phyloP scores from a whole-genome alignment of 495 filamentous ascomycete species.

The Acidiella bohemica region DNA sequence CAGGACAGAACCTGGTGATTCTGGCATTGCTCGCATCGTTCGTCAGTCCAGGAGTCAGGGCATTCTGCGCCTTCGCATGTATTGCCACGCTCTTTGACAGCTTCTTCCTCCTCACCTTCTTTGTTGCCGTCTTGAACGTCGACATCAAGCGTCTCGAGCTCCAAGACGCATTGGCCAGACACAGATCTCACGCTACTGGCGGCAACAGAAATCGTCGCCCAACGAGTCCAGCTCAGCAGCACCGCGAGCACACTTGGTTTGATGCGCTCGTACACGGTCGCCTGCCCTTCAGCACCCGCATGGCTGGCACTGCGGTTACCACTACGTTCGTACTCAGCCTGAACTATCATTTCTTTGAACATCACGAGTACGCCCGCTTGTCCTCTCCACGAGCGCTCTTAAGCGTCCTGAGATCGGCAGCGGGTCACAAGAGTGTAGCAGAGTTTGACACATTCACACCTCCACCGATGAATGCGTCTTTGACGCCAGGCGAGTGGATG shows the following conservation, averaged over 20 bases:
- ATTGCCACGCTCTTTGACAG: conserved; percentile 58
- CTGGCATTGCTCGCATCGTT: conserved; percentile 42
- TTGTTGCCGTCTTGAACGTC: conserved; percentile 58
- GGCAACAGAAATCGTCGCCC: too few relatives aligned
- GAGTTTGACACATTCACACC: conserved; percentile 19
- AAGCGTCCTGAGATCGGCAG: conserved; percentile 7
- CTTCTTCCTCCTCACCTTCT: conserved; percentile 57
- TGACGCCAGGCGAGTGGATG: conserved; percentile 57
- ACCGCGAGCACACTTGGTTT: conserved; percentile 34
- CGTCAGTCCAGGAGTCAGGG: conserved; percentile 47
- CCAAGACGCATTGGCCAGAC: conserved; percentile 35
- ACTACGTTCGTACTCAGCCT: conserved; percentile 47
- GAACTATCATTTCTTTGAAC: conserved; percentile 55
- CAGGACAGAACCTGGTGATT: conserved; percentile 46
- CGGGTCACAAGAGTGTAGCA: conserved; percentile 3
- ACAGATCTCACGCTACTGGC: too few relatives aligned
- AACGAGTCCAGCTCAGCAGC: too few relatives aligned
- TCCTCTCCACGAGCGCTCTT: conserved; percentile 29
- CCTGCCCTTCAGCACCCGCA: conserved; percentile 42
- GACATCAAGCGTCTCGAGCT: conserved; percentile 60
- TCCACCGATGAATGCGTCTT: conserved; percentile 48
- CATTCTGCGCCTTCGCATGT: conserved; percentile 56
- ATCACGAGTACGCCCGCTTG: conserved; percentile 35
- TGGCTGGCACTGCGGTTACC: conserved; percentile 47
- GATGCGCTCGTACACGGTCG: conserved; percentile 37